Percentiles rank a stretch among this genome's conserved stretches.
These are phyloP conservation scores for Trametes maxima DNA, from an alignment of 768 basidiomycete genomes.

Conservation along the genomic window DNA sequence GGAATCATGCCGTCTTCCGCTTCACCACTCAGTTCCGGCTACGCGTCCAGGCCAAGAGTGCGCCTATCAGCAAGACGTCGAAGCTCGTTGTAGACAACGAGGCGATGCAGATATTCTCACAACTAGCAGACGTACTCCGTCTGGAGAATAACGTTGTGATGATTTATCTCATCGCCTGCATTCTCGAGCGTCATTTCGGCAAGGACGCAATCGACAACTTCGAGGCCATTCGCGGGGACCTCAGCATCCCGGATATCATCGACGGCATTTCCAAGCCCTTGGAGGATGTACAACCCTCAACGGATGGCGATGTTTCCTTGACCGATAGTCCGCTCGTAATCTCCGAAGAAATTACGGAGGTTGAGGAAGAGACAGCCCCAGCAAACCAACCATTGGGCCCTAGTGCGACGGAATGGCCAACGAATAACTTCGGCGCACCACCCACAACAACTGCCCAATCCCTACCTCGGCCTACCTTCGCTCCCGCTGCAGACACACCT, in stretches of 20 bases:
- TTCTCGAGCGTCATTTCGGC: conserved; percentile 85
- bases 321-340: conserved; percentile 23
- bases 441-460: conserved; percentile 27
- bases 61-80: conserved; percentile 72
- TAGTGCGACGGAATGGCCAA: conserved; percentile 37
- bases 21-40: conserved; percentile 80
- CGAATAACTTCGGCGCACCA: conserved; percentile 34
- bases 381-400: conserved; percentile 13
- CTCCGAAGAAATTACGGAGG: conserved; percentile 33
- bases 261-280: conserved; percentile 52
- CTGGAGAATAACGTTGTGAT: conserved; percentile 67
- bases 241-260: conserved; percentile 65
- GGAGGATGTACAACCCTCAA: conserved; percentile 18
- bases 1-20: conserved; percentile 74
- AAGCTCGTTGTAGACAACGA: conserved; percentile 61
- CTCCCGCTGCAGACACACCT: not conserved
- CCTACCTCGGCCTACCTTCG: conserved; percentile 19
- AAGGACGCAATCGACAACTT: conserved; percentile 78
- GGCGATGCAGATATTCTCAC: conserved; percentile 68
- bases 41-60: conserved; percentile 79
- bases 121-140: conserved; percentile 62
- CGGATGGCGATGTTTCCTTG: conserved; percentile 27
- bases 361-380: conserved; percentile 25
- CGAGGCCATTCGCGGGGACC: conserved; percentile 59
- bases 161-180: conserved; percentile 88